Percentiles rank a stretch among this genome's conserved stretches.
Conservation (phyloP, 1,284 basidiomycete species). For the Cystobasidium sp. region DNA sequence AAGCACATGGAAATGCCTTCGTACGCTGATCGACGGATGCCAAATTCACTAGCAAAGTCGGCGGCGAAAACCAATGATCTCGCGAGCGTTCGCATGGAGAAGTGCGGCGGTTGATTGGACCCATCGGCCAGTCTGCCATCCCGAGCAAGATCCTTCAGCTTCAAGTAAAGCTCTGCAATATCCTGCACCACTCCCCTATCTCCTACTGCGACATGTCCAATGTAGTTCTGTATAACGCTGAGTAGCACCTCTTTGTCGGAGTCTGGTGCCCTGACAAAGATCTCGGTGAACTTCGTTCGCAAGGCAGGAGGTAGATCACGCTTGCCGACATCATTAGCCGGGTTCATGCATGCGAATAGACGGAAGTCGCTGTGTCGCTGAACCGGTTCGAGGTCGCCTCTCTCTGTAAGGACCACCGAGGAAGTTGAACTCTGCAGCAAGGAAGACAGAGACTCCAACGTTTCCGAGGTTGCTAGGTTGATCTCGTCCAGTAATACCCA, state of each 20-base stretch:
- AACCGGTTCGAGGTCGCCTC: slow-evolving; percentile 87
- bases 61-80: slow-evolving; percentile 90
- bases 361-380: slow-evolving; percentile 93
- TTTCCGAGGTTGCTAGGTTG: slow-evolving; percentile 92
- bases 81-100: slow-evolving; percentile 93
- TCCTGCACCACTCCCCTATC: slow-evolving; percentile 89
- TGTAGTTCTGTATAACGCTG: slow-evolving; percentile 86
- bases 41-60: slow-evolving; percentile 76
- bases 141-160: slow-evolving; percentile 78
- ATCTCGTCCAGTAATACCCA: slow-evolving; percentile 98
- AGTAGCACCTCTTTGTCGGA: slow-evolving; percentile 87
- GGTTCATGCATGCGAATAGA: slow-evolving; percentile 99
- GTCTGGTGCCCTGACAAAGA: slow-evolving; percentile 92
- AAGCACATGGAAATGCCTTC: slow-evolving; percentile 98
- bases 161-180: slow-evolving; percentile 85
- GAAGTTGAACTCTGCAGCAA: slow-evolving; percentile 82
- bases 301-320: slow-evolving; percentile 92
- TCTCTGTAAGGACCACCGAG: slow-evolving; percentile 91
- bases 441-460: slow-evolving; percentile 86
- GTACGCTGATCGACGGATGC: slow-evolving; percentile 85
- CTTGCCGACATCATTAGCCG: slow-evolving; percentile 98
- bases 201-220: slow-evolving; percentile 78
- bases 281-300: slow-evolving; percentile 89
- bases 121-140: slow-evolving; percentile 89
- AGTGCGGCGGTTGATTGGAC: slow-evolving; percentile 92